Base-by-base conservation (phyloP, 768 basidiomycete genomes). In the Phanerochaete sordida region DNA sequence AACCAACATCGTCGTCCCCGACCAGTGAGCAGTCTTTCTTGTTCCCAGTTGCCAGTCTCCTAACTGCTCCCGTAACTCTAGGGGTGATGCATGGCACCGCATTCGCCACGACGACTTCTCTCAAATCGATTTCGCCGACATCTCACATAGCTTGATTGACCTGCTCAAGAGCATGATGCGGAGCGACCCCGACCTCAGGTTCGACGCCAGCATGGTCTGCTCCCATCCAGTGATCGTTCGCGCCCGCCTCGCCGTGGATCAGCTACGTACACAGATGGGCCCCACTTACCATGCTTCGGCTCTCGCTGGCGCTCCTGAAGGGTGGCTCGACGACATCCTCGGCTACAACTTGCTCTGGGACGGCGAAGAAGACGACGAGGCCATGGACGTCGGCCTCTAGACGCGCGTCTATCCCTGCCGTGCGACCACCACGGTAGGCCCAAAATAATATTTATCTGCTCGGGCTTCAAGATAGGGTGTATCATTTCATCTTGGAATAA, bases 1-100 rank as follows among this genome's bases (percentile, higher is more conserved):
- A 55, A 84, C 93, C 63, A 99, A 99, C 70, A 94, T 98, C 68
- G 85, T 97, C 54, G 93, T 99, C 48, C 97, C 97, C 74, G 94
- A 95, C 76, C 95, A 91, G 93, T 93, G 70, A 80, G 94, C 85
- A 58, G 39, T 57, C 47, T 35, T 46, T 53, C 13, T 21, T 19
- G 19, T 28, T 62, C 44, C 16, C 50, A n/a, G 15, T 12, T 44
- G 62, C 62, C 56, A 62, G 62, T 62, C 28, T 37, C 39, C 30
- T 51, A 47, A 55, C 46, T 12, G 43, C 46, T 1, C 23, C 63
- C 67, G 61, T 64, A 59, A 62, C 68, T 69, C 47, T 70, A 95
- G 94, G 80, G 96, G 96, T 26, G 87, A 91, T 53, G 84, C 90
- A 1, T 99, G 97, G 97, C 95, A 97, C 68, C 86, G 90, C 64